phyloP scores from a whole-genome alignment of 2,329 filamentous ascomycete genomes.

The Alternaria hordeiaustralica region DNA sequence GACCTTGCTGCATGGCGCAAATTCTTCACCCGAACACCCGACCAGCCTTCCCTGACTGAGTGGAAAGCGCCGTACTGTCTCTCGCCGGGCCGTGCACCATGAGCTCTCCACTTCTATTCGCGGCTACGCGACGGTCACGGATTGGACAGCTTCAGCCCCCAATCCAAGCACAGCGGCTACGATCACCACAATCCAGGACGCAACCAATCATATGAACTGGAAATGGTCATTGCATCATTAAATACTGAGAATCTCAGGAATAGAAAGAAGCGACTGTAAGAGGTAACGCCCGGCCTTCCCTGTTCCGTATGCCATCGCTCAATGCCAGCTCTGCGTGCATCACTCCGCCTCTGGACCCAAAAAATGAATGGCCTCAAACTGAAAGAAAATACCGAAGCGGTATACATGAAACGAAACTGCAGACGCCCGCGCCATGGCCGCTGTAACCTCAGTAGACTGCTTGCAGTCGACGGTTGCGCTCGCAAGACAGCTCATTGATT shows the following conservation, averaged over 20 bases:
- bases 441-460: constrained; percentile 37
- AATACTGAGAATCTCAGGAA: constrained; percentile 33
- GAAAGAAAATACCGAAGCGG: constrained; percentile 33
- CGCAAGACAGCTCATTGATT: constrained; percentile 68
- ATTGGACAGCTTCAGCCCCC: constrained; percentile 50
- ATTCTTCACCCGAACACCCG: constrained; percentile 1
- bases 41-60: constrained; percentile 15
- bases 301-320: constrained; percentile 34
- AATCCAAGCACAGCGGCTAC: constrained; percentile 49
- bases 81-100: constrained; percentile 41
- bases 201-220: constrained; percentile 40
- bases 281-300: constrained; percentile 44
- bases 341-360: constrained; percentile 35
- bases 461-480: constrained; percentile 54
- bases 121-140: constrained; percentile 49
- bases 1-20: constrained; percentile 5
- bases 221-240: constrained; percentile 44
- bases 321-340: constrained; percentile 39
- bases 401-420: constrained; percentile 46
- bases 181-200: constrained; percentile 32
- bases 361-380: constrained; percentile 43
- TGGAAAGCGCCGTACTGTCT: constrained; percentile 33
- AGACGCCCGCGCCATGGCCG: constrained; percentile 36
- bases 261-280: constrained; percentile 46
- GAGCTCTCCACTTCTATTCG: constrained; percentile 47